Evolutionary conservation across 2,329 filamentous ascomycete genomes (phyloP), one percentile per base, ranked within the genome.

Genomic region (Fusarium guadeloupense): DNA sequence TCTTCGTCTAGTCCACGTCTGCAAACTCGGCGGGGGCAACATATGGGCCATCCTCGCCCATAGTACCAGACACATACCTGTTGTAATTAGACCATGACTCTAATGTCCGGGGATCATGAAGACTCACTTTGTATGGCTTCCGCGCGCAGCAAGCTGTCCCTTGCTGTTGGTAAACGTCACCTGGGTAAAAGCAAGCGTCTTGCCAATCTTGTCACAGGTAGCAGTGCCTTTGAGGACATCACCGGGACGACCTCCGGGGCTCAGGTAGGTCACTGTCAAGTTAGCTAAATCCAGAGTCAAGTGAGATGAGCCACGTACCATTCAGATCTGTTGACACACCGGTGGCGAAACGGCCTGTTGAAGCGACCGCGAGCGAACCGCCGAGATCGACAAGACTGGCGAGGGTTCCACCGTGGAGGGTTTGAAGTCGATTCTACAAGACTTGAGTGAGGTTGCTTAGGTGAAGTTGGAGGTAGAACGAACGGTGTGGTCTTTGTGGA

Each of bases 401-500:
- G 23, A 94, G 87, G 0, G 90, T 91, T 5, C 91, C 91, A 16
- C 91, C 91, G 68, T 94, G 91, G 23, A 93, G 82, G 30, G 89
- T 93, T 47, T 87, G 84, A 0, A 94, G 79, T 2, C 91, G 87
- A 71, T 94, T 94, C 89, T 93, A 19, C 0, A 0, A 6, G 5
- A 0, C 0, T 0, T 25, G 7, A n/a, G 54, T n/a, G 3, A 6
- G 7, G 4, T 3, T n/a, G 4, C 7, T 2, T 5, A 7, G 2
- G 4, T 9, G 3, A 58, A 12, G 4, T 5, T 19, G 10, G n/a
- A 7, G 8, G 20, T 19, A 9, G 2, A 12, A 66, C 81, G 56
- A 71, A 92, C 90, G 1, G 90, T 93, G 69, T 93, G 91, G 58
- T 92, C 83, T 62, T 89, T 87, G 46, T 87, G 78, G 58, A 94